Evolutionary conservation across 2,329 filamentous ascomycete genomes (phyloP), one percentile per base, ranked within the genome.

Genomic region (Phaeosphaeriaceae sp.): DNA sequence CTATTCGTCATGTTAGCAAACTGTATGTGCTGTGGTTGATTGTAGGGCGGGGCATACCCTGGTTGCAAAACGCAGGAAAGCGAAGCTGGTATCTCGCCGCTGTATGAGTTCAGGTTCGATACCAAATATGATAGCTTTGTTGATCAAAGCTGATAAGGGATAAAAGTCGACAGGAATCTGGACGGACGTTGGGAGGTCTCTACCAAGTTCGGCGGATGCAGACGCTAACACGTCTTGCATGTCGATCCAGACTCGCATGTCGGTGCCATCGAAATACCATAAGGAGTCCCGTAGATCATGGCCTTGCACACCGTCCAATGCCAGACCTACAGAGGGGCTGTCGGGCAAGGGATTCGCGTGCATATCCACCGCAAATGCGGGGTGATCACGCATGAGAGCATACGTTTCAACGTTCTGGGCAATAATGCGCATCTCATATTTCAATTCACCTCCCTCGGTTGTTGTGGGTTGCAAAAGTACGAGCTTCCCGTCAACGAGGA

Each of bases 401-500:
- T 97, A 97, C 70, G 95, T 98, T 76, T 99, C 95, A 42, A 98
- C 93, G 69, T 96, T 96, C 70, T 97, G 92, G 13, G 93, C 93
- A 72, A 99, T 90, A 58, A 98, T 90, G 10, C 93, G 90, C 95
- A 99, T 99, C 73, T 98, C 94, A 73, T 99, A 99, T 80, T 97
- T 98, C 51, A 97, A 84, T 67, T 93, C 90, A 5, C 91, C 91
- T 45, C 90, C 87, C 49, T 91, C 91, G 51, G 91, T 93, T 5
- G 92, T 83, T 0, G 92, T 93, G 1, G 95, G 94, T 64, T 96
- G 92, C 49, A 99, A 84, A 40, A 98, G 81, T 11, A 98, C 95
- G 20, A 99, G 86, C 76, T 99, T 99, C 27, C 94, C 95, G 73
- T 99, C 95, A 1, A 99, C 93, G n/a, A 99, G 84, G 71, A 99